phyloP scores from a whole-genome alignment of 345 rosid species.

The Eucalyptus microcorys region DNA sequence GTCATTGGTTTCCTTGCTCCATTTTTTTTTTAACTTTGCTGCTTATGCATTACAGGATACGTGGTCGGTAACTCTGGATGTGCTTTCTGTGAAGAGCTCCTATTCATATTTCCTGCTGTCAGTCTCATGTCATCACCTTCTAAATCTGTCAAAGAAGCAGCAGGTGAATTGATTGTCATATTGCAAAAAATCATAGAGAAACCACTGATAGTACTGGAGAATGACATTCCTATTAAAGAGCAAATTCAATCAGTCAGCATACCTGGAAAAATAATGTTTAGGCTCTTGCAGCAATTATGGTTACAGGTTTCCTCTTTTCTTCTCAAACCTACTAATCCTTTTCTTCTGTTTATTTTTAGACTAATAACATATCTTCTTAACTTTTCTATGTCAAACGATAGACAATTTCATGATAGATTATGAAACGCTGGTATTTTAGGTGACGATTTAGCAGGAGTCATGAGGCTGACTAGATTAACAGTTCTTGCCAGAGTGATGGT shows the following conservation, averaged over 20 bases:
- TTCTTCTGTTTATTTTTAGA: not conserved
- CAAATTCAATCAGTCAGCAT: conserved; percentile 34
- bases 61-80: conserved; percentile 11
- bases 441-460: not conserved
- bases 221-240: conserved; percentile 17
- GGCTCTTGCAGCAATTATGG: conserved; percentile 68
- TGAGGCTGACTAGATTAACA: not conserved
- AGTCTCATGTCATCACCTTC: conserved; percentile 77
- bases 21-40: not conserved
- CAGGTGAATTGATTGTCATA: conserved; percentile 57
- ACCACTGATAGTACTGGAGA: conserved; percentile 30
- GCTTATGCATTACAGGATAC: conserved; percentile 18
- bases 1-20: not conserved
- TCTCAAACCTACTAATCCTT: not conserved
- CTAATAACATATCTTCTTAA: not conserved
- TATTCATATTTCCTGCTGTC: conserved; percentile 59
- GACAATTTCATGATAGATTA: not conserved
- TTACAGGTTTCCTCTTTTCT: conserved; percentile 45
- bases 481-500: not conserved
- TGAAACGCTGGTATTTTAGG: not conserved
- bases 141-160: conserved; percentile 58
- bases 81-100: conserved; percentile 44
- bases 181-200: conserved; percentile 47
- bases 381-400: not conserved
- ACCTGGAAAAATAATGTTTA: conserved; percentile 46